Evolutionary conservation across 2,329 filamentous ascomycete genomes (phyloP), one percentile per base, ranked within the genome.

Genomic region (Botrytis deweyae): DNA sequence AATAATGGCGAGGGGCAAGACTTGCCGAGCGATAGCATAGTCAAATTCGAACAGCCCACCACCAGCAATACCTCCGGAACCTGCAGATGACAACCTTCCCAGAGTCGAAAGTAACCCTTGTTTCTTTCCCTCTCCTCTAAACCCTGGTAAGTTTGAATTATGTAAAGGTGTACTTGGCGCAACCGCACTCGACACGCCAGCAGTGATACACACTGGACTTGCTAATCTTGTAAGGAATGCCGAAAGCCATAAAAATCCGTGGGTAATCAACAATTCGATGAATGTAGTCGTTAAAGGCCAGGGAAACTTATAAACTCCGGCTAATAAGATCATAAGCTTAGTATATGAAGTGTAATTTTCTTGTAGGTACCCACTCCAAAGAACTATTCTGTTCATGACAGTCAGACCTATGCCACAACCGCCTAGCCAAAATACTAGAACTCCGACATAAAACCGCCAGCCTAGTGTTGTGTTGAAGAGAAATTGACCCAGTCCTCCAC

Each of bases 11-110:
- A 87, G 79, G 20, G 86, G 86, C 1, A 87, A 79, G 33, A 86
- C 84, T 72, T 84, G 83, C 74, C 83, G 84, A 1, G 83, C 86
- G n/a, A 85, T 82, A 58, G 81, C 78, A 74, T 80, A 81, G 72
- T 88, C 85, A 72, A 88, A 87, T 75, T 87, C 86, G 72, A 88
- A 85, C 4, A 88, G 77, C 14, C 87, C 86, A 29, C 86, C 86
- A n/a, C 86, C 86, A 46, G 86, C 85, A 75, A 87, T 86, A 25
- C 86, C 85, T 6, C 85, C 84, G 72, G 75, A 86, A 67, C 75
- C 70, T 66, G 77, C 77, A 61, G 78, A 76, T 74, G 76, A 84
- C 78, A 77, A 75, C 42, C 75, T 75, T 44, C 74, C 64, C 55
- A 81, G 74, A 33, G 74, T 77, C 58, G 77, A 77, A 66, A 79